phyloP scores from a whole-genome alignment of 163 green algal species.

The Chlorella variabilis region DNA sequence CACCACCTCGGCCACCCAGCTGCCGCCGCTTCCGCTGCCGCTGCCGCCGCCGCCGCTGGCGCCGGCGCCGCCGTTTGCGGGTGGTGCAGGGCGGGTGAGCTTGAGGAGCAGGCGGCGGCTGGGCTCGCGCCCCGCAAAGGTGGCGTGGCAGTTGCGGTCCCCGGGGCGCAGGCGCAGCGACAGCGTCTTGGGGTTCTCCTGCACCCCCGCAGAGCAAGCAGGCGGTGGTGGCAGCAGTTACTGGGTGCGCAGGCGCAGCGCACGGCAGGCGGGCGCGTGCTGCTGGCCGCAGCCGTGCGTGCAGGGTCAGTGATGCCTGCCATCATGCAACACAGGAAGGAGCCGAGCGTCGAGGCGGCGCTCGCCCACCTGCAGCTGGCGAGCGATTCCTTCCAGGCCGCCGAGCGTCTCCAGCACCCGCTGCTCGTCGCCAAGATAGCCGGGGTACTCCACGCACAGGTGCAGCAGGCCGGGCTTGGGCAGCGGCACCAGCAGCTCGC shows the following conservation, averaged over 20 bases:
- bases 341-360: no score
- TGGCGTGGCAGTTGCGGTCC: constrained; percentile 35
- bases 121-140: neutral
- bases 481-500: constrained; percentile 16
- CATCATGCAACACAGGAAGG: no score
- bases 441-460: constrained; percentile 48
- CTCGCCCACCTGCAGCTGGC: constrained; percentile 28
- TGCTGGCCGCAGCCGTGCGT: neutral
- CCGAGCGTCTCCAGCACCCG: constrained; percentile 46
- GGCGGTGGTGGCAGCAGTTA: neutral
- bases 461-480: neutral
- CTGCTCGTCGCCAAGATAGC: constrained; percentile 33
- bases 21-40: neutral
- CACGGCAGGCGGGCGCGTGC: neutral
- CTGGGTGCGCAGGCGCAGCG: no score
- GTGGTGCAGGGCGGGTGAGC: constrained; percentile 1
- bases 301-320: no score
- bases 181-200: constrained; percentile 38
- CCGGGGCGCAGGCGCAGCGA: constrained; percentile 33
- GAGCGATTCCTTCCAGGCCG: constrained; percentile 30
- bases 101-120: constrained; percentile 25
- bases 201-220: neutral
- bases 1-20: constrained; percentile 21
- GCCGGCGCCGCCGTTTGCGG: neutral
- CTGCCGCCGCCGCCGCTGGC: neutral